Conservation (phyloP, 768 basidiomycete genomes). For the Serpula lacrymans region DNA sequence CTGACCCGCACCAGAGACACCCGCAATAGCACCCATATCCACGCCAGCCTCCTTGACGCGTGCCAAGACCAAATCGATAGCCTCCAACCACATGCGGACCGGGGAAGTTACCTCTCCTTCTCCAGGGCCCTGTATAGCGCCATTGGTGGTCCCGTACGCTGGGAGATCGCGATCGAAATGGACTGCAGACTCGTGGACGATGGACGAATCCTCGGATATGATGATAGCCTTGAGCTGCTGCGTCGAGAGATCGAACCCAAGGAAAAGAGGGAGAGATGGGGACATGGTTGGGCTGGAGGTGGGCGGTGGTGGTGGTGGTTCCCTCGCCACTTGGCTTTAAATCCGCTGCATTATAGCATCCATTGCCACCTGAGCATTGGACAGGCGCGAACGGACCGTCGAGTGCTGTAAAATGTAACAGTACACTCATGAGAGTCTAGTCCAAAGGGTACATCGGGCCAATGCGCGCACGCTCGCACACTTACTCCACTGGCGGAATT, state of each 20-base stretch:
- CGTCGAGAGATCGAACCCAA: conserved; percentile 85
- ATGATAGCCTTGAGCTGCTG: conserved; percentile 81
- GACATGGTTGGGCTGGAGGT: conserved; percentile 6
- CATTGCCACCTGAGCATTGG: neutral
- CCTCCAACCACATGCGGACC: conserved; percentile 82
- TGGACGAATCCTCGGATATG: conserved; percentile 49
- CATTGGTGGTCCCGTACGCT: conserved; percentile 60
- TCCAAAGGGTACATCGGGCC: neutral
- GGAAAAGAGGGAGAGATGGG: conserved; percentile 47
- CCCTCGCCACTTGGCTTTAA: too few species aligned
- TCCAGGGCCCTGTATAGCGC: conserved; percentile 60
- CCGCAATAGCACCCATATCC: conserved; percentile 53
- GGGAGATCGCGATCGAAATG: conserved; percentile 82
- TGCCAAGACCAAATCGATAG: conserved; percentile 73
- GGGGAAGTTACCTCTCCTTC: conserved; percentile 78
- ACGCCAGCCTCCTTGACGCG: conserved; percentile 58
- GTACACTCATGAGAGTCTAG: conserved; percentile 1
- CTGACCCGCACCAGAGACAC: conserved; percentile 78
- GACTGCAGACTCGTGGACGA: conserved; percentile 68
- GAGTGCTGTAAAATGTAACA: neutral
- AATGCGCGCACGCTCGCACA: too few species aligned
- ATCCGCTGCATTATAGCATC: neutral
- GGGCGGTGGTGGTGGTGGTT: too few species aligned
- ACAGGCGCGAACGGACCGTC: neutral
- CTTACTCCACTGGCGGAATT: too few species aligned